phyloP scores from a whole-genome alignment of 257 asterid species.

The Dorcoceras hygrometricum region DNA sequence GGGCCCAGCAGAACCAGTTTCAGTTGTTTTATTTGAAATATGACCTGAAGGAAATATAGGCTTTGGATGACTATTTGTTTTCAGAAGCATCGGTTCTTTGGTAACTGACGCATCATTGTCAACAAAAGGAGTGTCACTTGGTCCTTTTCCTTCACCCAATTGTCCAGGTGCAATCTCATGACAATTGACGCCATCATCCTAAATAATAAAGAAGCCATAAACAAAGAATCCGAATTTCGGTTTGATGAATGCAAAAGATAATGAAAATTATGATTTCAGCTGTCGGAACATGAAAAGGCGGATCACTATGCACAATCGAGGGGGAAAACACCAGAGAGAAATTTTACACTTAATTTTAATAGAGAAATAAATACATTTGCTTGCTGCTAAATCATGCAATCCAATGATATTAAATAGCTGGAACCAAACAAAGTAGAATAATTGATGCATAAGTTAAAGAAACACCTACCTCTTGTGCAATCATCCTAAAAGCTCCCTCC shows the following conservation, averaged over 20 bases:
- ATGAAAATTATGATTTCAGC: neutral
- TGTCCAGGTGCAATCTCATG: constrained; percentile 39
- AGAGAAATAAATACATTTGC: neutral
- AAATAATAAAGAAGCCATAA: constrained; percentile 35
- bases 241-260: neutral
- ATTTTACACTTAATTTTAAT: neutral
- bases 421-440: neutral
- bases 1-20: constrained; percentile 25
- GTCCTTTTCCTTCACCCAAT: constrained; percentile 29
- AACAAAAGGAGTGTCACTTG: constrained; percentile 21
- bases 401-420: neutral
- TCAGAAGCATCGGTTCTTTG: constrained; percentile 27
- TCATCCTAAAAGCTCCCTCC: constrained; percentile 61
- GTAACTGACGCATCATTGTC: constrained; percentile 30
- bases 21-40: constrained; percentile 27
- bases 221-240: neutral
- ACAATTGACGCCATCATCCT: constrained; percentile 45
- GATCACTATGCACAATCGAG: neutral
- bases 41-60: constrained; percentile 23
- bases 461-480: constrained; percentile 2
- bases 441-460: neutral
- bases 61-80: constrained; percentile 29
- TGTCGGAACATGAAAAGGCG: neutral
- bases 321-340: neutral
- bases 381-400: neutral